phyloP scores from a whole-genome alignment of 352 stramenopile species.

The Aphanomyces stellatus region DNA sequence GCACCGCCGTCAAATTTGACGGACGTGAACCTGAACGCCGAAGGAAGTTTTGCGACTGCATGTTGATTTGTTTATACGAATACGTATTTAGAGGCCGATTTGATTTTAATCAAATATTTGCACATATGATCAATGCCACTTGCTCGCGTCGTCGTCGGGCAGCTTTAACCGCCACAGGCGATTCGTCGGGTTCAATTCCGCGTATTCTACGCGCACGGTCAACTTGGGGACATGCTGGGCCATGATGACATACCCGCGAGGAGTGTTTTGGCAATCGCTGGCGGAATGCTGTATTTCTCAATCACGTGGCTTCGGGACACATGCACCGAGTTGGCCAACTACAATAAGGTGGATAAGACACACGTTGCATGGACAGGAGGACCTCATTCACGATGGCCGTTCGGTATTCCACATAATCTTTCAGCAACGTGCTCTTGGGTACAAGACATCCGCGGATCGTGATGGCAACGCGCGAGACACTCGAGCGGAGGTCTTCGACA shows the following conservation, averaged over 20 bases:
- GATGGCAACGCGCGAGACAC: not conserved
- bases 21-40: not conserved
- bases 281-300: constrained; percentile 33
- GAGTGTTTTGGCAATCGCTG: constrained; percentile 37
- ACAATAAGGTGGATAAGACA: constrained; percentile 17
- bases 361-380: not conserved
- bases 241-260: constrained; percentile 28
- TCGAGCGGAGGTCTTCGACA: not conserved
- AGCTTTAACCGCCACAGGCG: constrained; percentile 49
- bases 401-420: constrained; percentile 23
- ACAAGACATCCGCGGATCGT: constrained; percentile 22
- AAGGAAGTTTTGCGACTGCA: not conserved
- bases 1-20: not conserved
- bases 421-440: constrained; percentile 25
- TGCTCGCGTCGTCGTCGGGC: constrained; percentile 27
- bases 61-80: not conserved
- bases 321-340: constrained; percentile 29
- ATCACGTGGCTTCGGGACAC: constrained; percentile 41
- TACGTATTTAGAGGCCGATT: not conserved
- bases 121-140: not conserved
- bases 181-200: constrained; percentile 32
- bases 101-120: no score
- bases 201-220: constrained; percentile 31
- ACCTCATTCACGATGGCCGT: constrained; percentile 50
- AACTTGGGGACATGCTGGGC: constrained; percentile 9